These are phyloP conservation scores for Aspergillus aculeatus DNA, from an alignment of 2,329 filamentous ascomycete species.

Conservation along the genomic window DNA sequence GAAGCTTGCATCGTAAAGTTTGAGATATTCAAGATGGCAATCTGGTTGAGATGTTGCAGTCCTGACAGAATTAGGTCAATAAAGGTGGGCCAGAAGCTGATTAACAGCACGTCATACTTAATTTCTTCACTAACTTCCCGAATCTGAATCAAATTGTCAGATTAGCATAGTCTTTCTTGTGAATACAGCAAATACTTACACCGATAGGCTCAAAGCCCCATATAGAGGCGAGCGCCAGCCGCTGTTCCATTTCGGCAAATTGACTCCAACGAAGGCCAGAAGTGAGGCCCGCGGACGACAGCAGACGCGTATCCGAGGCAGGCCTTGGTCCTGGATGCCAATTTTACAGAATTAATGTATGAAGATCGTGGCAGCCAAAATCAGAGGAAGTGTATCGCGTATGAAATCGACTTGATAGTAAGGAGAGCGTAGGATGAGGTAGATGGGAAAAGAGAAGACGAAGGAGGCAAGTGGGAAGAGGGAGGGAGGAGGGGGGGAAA, in stretches of 20 bases:
- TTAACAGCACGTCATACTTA: constrained; percentile 17
- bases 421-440: background rate
- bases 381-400: background rate
- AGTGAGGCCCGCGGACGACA: background rate
- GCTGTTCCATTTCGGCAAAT: constrained; percentile 19
- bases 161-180: background rate
- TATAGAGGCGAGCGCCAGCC: constrained; percentile 31
- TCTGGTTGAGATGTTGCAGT: constrained; percentile 7
- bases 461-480: background rate
- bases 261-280: background rate
- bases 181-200: constrained; percentile 19
- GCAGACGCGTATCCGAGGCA: background rate
- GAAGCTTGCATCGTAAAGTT: constrained; percentile 23
- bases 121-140: constrained; percentile 24
- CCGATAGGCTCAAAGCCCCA: constrained; percentile 34
- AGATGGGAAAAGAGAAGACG: background rate
- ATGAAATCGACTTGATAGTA: background rate
- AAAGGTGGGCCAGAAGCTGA: background rate
- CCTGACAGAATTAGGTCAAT: constrained; percentile 12
- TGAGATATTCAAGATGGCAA: constrained; percentile 24
- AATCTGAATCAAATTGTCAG: constrained; percentile 18
- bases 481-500: background rate
- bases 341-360: background rate
- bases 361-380: background rate
- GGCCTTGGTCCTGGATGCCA: background rate